phyloP scores from a whole-genome alignment of 495 filamentous ascomycete species.

The Aspergillus funiculosus region DNA sequence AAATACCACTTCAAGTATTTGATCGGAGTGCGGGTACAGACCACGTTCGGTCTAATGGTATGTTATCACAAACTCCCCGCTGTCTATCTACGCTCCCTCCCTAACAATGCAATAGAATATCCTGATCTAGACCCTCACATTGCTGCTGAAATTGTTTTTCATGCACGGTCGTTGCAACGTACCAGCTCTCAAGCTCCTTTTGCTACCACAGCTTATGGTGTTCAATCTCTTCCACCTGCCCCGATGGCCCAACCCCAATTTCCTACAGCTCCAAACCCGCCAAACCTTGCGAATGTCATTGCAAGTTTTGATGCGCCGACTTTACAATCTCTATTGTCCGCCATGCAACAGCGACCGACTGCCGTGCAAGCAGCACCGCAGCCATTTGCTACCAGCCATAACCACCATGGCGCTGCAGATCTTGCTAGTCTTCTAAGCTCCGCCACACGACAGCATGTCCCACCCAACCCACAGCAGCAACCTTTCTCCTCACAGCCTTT shows the following conservation, averaged over 20 bases:
- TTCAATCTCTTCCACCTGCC: conserved; percentile 33
- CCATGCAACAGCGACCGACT: conserved; percentile 46
- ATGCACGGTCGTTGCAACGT: conserved; percentile 60
- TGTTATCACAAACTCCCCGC: conserved; percentile 13
- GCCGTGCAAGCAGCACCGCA: conserved; percentile 37
- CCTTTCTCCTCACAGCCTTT: conserved; percentile 33
- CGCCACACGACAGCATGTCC: conserved; percentile 38
- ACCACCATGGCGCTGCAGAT: conserved; percentile 41
- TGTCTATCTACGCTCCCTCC: conserved; percentile 1
- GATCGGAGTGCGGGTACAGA: conserved; percentile 65
- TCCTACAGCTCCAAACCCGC: conserved; percentile 32
- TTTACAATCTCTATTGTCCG: conserved; percentile 66
- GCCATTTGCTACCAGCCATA: conserved; percentile 25
- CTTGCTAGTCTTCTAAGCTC: conserved; percentile 54
- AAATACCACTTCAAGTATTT: conserved; percentile 77
- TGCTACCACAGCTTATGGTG: conserved; percentile 39
- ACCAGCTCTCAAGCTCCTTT: conserved; percentile 40
- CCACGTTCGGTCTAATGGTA: conserved; percentile 72
- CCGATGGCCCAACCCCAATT: conserved; percentile 31
- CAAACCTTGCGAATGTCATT: conserved; percentile 42
- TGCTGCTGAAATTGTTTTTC: conserved; percentile 71
- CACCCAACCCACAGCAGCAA: conserved; percentile 29
- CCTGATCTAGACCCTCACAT: conserved; percentile 68
- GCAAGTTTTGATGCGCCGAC: conserved; percentile 63
- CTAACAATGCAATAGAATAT: conserved; percentile 54